Evolutionary conservation across 2,329 filamentous ascomycete species (phyloP), one percentile per base, ranked within the genome.

Genomic region (Apiospora koreana): DNA sequence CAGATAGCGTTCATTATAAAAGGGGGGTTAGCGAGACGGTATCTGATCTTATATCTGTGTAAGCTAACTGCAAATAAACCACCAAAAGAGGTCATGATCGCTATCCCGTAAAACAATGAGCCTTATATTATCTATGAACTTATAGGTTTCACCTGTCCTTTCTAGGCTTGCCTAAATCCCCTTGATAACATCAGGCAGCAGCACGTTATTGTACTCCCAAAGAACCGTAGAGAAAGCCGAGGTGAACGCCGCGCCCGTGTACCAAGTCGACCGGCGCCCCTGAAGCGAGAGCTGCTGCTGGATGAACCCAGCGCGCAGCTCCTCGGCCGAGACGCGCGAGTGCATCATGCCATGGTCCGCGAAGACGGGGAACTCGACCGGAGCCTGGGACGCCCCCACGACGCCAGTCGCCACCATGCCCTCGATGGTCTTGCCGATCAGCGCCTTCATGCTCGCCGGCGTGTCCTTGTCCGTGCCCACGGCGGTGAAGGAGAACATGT

Each of bases 161-260:
- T n/a, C n/a, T n/a, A n/a, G n/a, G n/a, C n/a, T n/a, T n/a, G n/a
- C n/a, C n/a, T n/a, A 35, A 35, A 62, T 62, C 1, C 18, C 54
- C 31, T 23, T 38, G 18, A 62, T 38, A 2, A 62, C 54, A 14
- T 46, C 71, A 14, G 76, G 75, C 68, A 77, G 68, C 10, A 78
- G 65, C 43, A 71, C 69, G 1, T 79, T 75, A 65, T 80, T 79
- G 70, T 77, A 80, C 71, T 78, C 76, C 79, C 79, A 81, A 9
- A 80, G 69, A n/a, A 78, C 72, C 18, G 54, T 62, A 9, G 54
- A 62, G 54, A 62, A 62, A 2, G 54, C 54, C 54, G 54, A 62
- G 18, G 54, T 62, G 31, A 62, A 62, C 8, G 54, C 54, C 28
- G 54, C 54, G 54, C 54, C 54, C 54, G 54, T 62, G 18, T 62